Conservation (phyloP, 2,329 filamentous ascomycete genomes). For the Davidsoniella virescens region DNA sequence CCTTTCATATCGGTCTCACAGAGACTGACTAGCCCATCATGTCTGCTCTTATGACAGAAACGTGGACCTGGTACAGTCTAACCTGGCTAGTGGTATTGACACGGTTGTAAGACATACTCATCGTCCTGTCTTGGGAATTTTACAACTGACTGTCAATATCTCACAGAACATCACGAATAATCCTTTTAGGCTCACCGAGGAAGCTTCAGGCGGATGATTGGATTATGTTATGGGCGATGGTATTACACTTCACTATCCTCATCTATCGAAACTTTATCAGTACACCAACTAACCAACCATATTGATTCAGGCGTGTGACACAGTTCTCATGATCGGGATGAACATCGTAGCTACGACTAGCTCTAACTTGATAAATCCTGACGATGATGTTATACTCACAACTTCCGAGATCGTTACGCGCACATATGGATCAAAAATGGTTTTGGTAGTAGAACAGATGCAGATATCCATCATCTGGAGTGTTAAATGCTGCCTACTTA, state of each 20-base stretch:
- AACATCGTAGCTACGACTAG: conserved; percentile 39
- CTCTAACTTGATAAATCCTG: conserved; percentile 41
- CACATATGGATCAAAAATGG: conserved; percentile 41
- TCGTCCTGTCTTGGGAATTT: background rate
- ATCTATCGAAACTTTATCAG: background rate
- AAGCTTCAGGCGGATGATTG: conserved; percentile 39
- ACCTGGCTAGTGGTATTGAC: conserved; percentile 23
- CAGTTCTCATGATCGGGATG: conserved; percentile 35
- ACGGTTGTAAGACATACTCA: conserved; percentile 23
- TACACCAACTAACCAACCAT: conserved; percentile 6
- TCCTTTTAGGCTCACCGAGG: conserved; percentile 28
- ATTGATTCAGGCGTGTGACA: conserved; percentile 28
- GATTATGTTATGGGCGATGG: conserved; percentile 35
- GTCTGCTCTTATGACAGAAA: conserved; percentile 22
- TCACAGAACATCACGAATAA: conserved; percentile 23
- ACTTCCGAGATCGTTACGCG: conserved; percentile 26
- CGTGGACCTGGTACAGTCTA: conserved; percentile 30
- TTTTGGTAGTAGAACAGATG: conserved; percentile 43
- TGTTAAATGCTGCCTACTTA: conserved; percentile 38
- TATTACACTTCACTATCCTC: conserved; percentile 20
- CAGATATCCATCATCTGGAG: conserved; percentile 43
- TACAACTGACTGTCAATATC: background rate
- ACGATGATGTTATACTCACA: conserved; percentile 29
- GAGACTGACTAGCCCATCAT: conserved; percentile 14
- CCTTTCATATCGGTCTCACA: background rate